Percentiles rank a stretch among this genome's conserved stretches.
Conservation (phyloP, 2,329 filamentous ascomycete genomes). For the Fusarium sp. region DNA sequence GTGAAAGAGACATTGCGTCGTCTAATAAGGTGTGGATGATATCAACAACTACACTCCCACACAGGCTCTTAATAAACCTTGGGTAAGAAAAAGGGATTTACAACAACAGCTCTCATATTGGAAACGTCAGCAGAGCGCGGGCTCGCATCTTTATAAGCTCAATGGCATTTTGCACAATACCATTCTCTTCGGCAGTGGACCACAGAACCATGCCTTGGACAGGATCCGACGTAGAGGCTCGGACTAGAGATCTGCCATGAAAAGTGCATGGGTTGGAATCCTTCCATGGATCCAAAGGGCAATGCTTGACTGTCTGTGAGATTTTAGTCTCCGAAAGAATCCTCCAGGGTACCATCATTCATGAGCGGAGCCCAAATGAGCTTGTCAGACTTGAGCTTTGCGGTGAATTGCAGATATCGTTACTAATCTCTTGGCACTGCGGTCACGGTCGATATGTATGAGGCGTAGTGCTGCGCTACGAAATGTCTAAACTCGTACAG, state of each 20-base stretch:
- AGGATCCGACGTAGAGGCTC: slow-evolving; percentile 9
- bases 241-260: slow-evolving; percentile 22
- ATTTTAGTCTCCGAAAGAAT: slow-evolving; percentile 32
- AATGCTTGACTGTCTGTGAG: slow-evolving; percentile 33
- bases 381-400: background rate
- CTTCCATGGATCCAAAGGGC: slow-evolving; percentile 26
- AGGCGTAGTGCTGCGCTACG: background rate
- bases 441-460: background rate
- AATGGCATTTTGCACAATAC: background rate
- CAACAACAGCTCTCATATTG: background rate
- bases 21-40: background rate
- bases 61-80: background rate
- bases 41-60: background rate
- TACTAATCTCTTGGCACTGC: slow-evolving; percentile 10
- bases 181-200: background rate
- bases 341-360: slow-evolving; percentile 4
- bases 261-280: slow-evolving; percentile 19
- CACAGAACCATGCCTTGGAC: background rate
- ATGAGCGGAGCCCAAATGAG: slow-evolving; percentile 17
- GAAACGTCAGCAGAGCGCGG: background rate
- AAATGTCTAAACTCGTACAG: background rate
- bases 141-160: slow-evolving; percentile 27
- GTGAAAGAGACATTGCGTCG: slow-evolving; percentile 31
- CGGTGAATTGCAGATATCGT: background rate
- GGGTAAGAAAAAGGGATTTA: background rate